Conservation (phyloP, 345 rosid genomes). For the Eucalyptus cladocalyx region DNA sequence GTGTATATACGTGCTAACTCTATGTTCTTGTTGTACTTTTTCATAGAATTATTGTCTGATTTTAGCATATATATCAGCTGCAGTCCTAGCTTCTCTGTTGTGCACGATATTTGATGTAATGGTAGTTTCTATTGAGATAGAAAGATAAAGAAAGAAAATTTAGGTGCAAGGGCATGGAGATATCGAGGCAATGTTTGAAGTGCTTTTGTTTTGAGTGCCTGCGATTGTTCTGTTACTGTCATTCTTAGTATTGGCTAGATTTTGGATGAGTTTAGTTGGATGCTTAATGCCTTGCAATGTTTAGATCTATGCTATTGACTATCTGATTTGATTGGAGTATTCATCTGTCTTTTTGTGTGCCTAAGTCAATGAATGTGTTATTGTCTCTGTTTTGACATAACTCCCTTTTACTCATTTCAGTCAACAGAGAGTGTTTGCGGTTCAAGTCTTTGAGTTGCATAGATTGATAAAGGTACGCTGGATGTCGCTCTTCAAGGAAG, state of each 20-base stretch:
- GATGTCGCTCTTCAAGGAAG: not conserved
- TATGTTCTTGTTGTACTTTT: not conserved
- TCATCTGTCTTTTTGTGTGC: not conserved
- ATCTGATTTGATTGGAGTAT: not conserved
- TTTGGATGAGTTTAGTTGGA: not conserved
- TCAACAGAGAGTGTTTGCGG: slow-evolving; percentile 88
- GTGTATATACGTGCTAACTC: not conserved
- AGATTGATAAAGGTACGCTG: slow-evolving; percentile 73
- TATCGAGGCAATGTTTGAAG: not conserved
- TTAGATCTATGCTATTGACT: not conserved
- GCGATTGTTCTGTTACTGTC: not conserved
- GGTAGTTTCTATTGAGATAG: not conserved
- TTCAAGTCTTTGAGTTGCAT: slow-evolving; percentile 90
- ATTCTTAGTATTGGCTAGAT: not conserved
- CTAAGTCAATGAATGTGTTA: not conserved
- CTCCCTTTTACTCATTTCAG: slow-evolving; percentile 41
- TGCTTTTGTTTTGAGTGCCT: not conserved
- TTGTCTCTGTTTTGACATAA: slow-evolving; percentile 7
- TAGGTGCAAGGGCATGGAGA: not conserved
- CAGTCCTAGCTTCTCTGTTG: not conserved
- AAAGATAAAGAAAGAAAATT: not conserved
- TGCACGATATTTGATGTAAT: not conserved
- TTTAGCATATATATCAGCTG: not conserved
- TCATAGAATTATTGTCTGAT: not conserved
- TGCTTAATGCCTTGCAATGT: not conserved